Evolutionary conservation across 2,329 filamentous ascomycete genomes (phyloP).

Genomic region (Mycogone perniciosa): DNA sequence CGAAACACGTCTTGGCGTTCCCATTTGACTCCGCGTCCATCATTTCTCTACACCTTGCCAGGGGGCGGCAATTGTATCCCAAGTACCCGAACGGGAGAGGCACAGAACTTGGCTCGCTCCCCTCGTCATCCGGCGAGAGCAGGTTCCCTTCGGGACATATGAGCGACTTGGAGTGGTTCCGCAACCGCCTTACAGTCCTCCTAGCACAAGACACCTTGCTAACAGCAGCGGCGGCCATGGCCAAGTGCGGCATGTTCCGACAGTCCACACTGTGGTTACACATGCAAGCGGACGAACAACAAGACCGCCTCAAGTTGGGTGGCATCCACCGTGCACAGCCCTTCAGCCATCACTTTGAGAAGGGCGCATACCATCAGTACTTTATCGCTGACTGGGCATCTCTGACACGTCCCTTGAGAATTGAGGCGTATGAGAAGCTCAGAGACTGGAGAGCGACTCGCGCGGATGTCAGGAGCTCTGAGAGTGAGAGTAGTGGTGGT

Average conservation of each 20-base stretch:
- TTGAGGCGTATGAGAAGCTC: constrained; percentile 21
- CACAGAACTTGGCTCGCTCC: no score
- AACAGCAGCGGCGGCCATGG: constrained; percentile 31
- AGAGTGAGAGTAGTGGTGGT: not conserved
- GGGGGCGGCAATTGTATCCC: constrained; percentile 31
- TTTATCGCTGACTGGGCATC: constrained; percentile 24
- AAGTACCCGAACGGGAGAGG: not conserved
- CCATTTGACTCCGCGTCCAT: constrained; percentile 41
- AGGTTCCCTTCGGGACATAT: constrained; percentile 15
- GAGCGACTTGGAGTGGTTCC: constrained; percentile 26
- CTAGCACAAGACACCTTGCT: constrained; percentile 26
- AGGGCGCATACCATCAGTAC: constrained; percentile 23
- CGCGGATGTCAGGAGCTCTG: constrained; percentile 11
- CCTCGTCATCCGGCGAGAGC: not conserved
- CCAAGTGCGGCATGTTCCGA: constrained; percentile 21
- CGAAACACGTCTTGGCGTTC: constrained; percentile 40
- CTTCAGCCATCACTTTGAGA: constrained; percentile 33
- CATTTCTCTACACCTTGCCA: constrained; percentile 30
- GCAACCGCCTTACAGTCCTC: constrained; percentile 30
- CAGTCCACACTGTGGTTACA: constrained; percentile 30
- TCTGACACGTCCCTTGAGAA: constrained; percentile 13
- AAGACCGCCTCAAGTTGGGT: constrained; percentile 31
- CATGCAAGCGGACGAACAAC: constrained; percentile 15
- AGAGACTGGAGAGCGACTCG: constrained; percentile 18
- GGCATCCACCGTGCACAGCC: constrained; percentile 38